Evolutionary conservation across 2,329 filamentous ascomycete genomes (phyloP).

Genomic region (Penicillium sclerotigenum): DNA sequence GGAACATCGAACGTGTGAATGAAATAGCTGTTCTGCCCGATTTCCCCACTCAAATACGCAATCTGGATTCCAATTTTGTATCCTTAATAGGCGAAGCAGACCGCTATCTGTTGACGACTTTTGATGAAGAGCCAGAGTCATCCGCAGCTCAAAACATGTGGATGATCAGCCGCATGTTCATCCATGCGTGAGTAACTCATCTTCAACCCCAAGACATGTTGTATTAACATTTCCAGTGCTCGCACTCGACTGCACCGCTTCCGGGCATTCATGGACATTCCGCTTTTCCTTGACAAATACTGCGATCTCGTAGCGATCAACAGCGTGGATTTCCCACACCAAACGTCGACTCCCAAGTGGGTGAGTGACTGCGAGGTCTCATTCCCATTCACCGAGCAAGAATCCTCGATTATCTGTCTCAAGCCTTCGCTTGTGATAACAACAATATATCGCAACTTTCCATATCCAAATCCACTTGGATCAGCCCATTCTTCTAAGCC

Average conservation of each 20-base stretch:
- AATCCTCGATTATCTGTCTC: slow-evolving; percentile 25
- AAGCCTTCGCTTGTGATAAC: slow-evolving; percentile 23
- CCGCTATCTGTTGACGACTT: slow-evolving; percentile 10
- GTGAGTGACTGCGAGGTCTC: slow-evolving; percentile 9
- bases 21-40: not conserved
- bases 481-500: not conserved
- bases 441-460: slow-evolving; percentile 17
- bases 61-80: slow-evolving; percentile 13
- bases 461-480: slow-evolving; percentile 8
- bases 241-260: slow-evolving; percentile 24
- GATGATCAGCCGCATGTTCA: slow-evolving; percentile 17
- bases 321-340: slow-evolving; percentile 4
- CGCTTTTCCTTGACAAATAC: slow-evolving; percentile 24
- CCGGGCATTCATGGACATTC: slow-evolving; percentile 25
- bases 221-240: slow-evolving; percentile 9
- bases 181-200: slow-evolving; percentile 16
- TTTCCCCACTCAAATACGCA: slow-evolving; percentile 10
- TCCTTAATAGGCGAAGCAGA: slow-evolving; percentile 15
- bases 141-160: slow-evolving; percentile 16
- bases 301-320: slow-evolving; percentile 25
- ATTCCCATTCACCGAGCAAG: slow-evolving; percentile 26
- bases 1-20: slow-evolving; percentile 12
- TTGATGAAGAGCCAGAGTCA: slow-evolving; percentile 17
- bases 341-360: not conserved
- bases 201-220: not conserved